Conservation (phyloP, 1,284 basidiomycete genomes). For the Ustilago nuda region DNA sequence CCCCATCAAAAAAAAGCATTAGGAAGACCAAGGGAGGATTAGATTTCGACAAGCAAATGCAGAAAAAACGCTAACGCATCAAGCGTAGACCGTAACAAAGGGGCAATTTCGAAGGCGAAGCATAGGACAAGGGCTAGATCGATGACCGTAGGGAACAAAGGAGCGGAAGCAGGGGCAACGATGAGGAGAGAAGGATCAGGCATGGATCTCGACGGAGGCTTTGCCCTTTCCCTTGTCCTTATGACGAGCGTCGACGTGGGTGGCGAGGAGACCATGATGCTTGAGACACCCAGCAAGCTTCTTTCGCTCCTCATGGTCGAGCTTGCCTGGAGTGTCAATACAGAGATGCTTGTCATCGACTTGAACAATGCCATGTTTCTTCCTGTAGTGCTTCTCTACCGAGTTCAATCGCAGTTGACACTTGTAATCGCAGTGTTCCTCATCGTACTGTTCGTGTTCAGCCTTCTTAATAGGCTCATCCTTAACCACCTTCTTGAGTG, state of each 20-base stretch:
- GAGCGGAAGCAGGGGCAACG: conserved; percentile 6
- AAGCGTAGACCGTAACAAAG: conserved; percentile 14
- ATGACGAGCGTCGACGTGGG: background rate
- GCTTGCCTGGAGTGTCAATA: conserved; percentile 32
- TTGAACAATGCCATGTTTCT: conserved; percentile 33
- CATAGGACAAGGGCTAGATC: background rate
- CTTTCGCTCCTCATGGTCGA: conserved; percentile 31
- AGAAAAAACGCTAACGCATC: conserved; percentile 14
- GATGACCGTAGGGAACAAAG: background rate
- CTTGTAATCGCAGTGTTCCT: conserved; percentile 50
- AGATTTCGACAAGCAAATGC: conserved; percentile 6
- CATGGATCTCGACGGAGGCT: background rate
- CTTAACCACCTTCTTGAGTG: conserved; percentile 4
- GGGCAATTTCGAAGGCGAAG: background rate
- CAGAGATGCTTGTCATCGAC: conserved; percentile 37
- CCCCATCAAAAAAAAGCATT: too few relatives aligned
- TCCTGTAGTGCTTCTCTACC: conserved; percentile 42
- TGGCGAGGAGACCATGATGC: conserved; percentile 18
- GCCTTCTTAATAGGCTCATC: conserved; percentile 18
- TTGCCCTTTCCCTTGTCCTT: background rate
- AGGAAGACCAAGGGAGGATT: background rate
- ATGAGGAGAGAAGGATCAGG: background rate
- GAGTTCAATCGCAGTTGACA: conserved; percentile 36
- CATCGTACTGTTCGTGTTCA: conserved; percentile 36
- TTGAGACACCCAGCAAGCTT: conserved; percentile 31